phyloP scores from a whole-genome alignment of 176 grass and related monocot species.

The Sorghum bicolor region DNA sequence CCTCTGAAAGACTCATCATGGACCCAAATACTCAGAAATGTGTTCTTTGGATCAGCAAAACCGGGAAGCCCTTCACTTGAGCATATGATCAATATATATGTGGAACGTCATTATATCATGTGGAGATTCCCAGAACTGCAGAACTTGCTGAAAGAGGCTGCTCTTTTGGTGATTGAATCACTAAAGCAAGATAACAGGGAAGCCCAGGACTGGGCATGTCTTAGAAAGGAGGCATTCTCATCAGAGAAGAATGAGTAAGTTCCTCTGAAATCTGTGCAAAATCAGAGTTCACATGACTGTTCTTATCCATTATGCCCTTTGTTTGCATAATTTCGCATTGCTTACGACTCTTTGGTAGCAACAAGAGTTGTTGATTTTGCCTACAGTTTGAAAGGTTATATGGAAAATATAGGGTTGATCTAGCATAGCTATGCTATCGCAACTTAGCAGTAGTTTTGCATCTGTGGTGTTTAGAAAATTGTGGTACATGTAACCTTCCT shows the following conservation, averaged over 20 bases:
- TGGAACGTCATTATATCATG: constrained; percentile 92
- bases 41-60: constrained; percentile 93
- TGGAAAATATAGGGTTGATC: not conserved
- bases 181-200: constrained; percentile 74
- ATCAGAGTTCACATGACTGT: not conserved
- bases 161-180: constrained; percentile 77
- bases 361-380: not conserved
- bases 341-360: not conserved
- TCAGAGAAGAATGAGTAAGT: constrained; percentile 98
- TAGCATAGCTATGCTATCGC: not conserved
- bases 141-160: constrained; percentile 80
- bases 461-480: constrained; percentile 7
- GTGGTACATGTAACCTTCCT: not conserved
- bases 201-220: constrained; percentile 76
- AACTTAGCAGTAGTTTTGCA: constrained; percentile 9
- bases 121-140: constrained; percentile 98
- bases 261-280: constrained; percentile 1
- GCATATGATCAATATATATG: constrained; percentile 96
- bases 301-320: not conserved
- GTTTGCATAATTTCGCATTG: not conserved
- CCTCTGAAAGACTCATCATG: constrained; percentile 86
- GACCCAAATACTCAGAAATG: constrained; percentile 81
- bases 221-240: constrained; percentile 83
- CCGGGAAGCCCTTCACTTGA: constrained; percentile 89
- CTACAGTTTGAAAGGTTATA: not conserved